Evolutionary conservation across 176 grass and related monocot genomes (phyloP), one percentile per base, ranked within the genome.

Genomic region (Chrysopogon serrulatus): DNA sequence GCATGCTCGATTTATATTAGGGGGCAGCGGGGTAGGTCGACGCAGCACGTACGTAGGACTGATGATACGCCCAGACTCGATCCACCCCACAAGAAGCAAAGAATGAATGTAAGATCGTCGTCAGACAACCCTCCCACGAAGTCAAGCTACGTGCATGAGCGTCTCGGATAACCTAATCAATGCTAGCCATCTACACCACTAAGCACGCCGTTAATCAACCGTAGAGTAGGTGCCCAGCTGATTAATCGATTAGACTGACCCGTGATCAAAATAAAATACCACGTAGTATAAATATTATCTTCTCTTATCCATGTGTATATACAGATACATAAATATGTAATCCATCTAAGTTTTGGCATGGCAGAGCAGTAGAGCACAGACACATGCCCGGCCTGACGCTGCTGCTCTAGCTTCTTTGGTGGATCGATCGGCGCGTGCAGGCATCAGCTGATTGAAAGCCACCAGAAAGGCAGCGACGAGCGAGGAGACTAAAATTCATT

Each of bases 71-170:
- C 28, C 51, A 45, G 23, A 44, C 15, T 19, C 31, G 18, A 19
- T 31, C 26, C 65, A 4, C 15, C 77, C 40, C 30, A n/a, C n/a
- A n/a, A n/a, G 34, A 75, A 45, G 47, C 76, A 13, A 47, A 37
- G 47, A 49, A 49, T 49, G 47, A 17, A 49, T 2, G 47, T 5
- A 15, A 41, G 67, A 41, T 15, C 40, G 42, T 73, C 0, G 70
- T 31, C 68, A n/a, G 68, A 63, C 64, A 81, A 8, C 24, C 49
- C 8, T 51, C 48, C 37, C 61, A 40, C 62, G 18, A 86, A 89
- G 78, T 90, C 88, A 82, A 82, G 78, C 70, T 71, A 79, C 68
- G 30, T 68, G 64, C 68, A 64, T 74, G 45, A 21, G 21, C 31
- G 35, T 9, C 54, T 34, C 21, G 32, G 30, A 73, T 41, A 61